phyloP scores from a whole-genome alignment of 345 rosid genomes.

The Anastatica hierochuntica region DNA sequence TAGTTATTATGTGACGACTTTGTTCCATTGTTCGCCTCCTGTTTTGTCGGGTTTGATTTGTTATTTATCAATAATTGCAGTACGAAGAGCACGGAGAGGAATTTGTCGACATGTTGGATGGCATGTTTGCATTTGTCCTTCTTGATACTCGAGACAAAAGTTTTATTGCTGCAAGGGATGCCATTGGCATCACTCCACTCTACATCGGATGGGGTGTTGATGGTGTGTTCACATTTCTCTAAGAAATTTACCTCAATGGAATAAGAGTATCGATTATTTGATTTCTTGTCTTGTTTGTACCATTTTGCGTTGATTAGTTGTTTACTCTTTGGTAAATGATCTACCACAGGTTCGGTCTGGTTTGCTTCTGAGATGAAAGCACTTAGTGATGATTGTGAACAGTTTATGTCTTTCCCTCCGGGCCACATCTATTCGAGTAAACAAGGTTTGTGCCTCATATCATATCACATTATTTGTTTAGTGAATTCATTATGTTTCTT shows the following conservation, averaged over 20 bases:
- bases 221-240: slow-evolving; percentile 36
- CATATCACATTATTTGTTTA: not conserved
- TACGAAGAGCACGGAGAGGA: slow-evolving; percentile 76
- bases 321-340: not conserved
- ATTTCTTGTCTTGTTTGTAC: not conserved
- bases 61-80: slow-evolving; percentile 25
- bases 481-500: not conserved
- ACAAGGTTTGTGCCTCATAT: slow-evolving; percentile 42
- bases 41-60: not conserved
- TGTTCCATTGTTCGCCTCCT: no score
- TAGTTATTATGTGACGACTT: no score
- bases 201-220: slow-evolving; percentile 88
- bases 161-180: slow-evolving; percentile 73
- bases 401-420: slow-evolving; percentile 59
- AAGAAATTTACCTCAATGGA: not conserved
- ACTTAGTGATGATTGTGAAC: slow-evolving; percentile 75
- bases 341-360: slow-evolving; percentile 62
- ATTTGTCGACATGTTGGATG: slow-evolving; percentile 66
- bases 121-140: slow-evolving; percentile 84
- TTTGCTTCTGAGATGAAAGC: slow-evolving; percentile 97
- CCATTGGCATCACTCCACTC: slow-evolving; percentile 68
- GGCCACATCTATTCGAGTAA: slow-evolving; percentile 85
- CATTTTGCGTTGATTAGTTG: not conserved
- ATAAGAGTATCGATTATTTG: not conserved
- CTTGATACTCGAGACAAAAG: slow-evolving; percentile 66